A percentile compares a stretch with the other conserved stretches of the same genome.
These are phyloP conservation scores for Ceratonia siliqua DNA, from an alignment of 306 rosid species.

Conservation along the genomic window DNA sequence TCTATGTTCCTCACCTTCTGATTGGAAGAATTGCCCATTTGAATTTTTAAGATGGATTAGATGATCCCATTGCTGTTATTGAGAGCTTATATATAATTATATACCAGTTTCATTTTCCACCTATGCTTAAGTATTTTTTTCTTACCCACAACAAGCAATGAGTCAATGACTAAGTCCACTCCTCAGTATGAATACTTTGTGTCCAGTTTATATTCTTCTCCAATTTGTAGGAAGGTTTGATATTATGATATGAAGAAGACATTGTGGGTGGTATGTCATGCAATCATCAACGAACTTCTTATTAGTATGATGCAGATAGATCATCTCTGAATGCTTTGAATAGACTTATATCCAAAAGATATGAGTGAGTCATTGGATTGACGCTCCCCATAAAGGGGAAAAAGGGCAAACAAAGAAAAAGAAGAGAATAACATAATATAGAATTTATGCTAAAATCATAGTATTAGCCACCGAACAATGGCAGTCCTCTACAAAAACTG, in stretches of 20 bases:
- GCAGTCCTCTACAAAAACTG: too few species aligned
- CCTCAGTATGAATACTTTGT: conserved; percentile 11
- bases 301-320: neutral
- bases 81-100: neutral
- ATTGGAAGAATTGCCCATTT: neutral
- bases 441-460: too few species aligned
- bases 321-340: conserved; percentile 11
- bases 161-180: neutral
- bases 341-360: neutral
- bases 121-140: neutral
- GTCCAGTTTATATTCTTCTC: conserved; percentile 12
- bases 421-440: too few species aligned
- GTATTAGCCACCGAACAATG: too few species aligned
- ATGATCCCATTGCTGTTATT: neutral
- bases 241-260: neutral
- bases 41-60: neutral
- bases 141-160: neutral
- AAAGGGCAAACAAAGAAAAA: too few species aligned
- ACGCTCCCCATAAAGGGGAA: too few species aligned
- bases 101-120: neutral
- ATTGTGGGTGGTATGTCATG: neutral
- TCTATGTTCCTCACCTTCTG: neutral
- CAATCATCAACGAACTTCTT: neutral
- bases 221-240: conserved; percentile 13
- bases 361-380: neutral